Conservation (phyloP, 1,284 basidiomycete species). For the Trichosporon sp. region DNA sequence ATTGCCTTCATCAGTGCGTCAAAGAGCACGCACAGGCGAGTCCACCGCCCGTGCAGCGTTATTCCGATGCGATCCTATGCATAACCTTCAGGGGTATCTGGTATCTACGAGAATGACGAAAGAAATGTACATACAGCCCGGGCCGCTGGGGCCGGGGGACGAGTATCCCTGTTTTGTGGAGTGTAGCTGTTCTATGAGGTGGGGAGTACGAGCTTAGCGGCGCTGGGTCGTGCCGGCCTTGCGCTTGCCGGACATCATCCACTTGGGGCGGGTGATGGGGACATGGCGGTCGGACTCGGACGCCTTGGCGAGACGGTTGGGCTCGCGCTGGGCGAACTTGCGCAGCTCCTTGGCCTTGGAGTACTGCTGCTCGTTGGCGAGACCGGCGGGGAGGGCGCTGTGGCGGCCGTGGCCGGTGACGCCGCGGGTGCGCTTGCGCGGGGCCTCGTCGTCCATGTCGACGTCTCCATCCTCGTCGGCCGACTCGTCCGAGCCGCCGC, state of each 20-base stretch:
- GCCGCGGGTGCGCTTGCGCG: background rate
- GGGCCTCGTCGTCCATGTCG: conserved; percentile 10
- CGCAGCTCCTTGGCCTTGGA: conserved; percentile 73
- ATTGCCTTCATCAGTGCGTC: too few relatives aligned
- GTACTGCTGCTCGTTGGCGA: conserved; percentile 74
- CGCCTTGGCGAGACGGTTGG: conserved; percentile 81
- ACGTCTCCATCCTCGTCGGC: conserved; percentile 8
- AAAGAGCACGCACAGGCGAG: background rate
- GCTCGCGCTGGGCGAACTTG: conserved; percentile 74
- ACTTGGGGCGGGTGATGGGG: conserved; percentile 49
- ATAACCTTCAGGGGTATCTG: background rate
- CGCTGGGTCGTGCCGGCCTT: conserved; percentile 80
- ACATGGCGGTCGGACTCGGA: conserved; percentile 74
- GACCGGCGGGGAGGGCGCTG: conserved; percentile 56
- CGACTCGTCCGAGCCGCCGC: conserved; percentile 23
- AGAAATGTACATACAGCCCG: conserved; percentile 1
- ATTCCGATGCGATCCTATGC: background rate
- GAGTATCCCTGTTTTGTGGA: background rate
- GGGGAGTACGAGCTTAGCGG: conserved; percentile 52
- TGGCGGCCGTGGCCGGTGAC: conserved; percentile 4
- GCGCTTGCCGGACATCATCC: conserved; percentile 78
- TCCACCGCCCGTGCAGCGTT: background rate
- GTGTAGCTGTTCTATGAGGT: background rate
- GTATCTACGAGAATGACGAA: background rate
- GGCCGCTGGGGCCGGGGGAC: background rate